Evolutionary conservation across 345 rosid genomes (phyloP), one percentile per base, ranked within the genome.

Genomic region (Citrus trifoliata): DNA sequence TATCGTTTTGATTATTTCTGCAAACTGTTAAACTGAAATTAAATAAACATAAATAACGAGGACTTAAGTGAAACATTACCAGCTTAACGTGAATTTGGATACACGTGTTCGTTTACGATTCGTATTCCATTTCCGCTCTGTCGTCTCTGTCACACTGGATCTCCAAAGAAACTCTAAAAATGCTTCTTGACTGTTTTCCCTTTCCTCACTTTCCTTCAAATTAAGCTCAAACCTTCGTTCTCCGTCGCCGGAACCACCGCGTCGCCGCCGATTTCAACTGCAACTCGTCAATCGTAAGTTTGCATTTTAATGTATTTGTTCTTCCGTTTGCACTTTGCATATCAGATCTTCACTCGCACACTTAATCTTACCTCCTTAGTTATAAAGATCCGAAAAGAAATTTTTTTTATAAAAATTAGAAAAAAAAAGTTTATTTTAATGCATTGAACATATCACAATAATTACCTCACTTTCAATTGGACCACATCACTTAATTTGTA

Each of bases 121-220:
- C 10, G 22, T 1, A 0, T 0, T 16, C 9, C 2, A 59, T 30
- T 19, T 19, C 10, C 32, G 7, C 0, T 28, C 38, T 2, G 5
- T 28, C 8, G 6, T 28, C 67, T 14, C 1, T 28, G 67, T 30
- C 37, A 63, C 67, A 63, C 22, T 5, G 67, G 30, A 63, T 63
- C 67, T 14, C 37, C 18, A 28, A 6, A 63, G 22, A 30, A 14
- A 16, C 33, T 63, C 67, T 13, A 63, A 28, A 28, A 14, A 18
- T 18, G 7, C 10, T 63, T 4, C 32, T 28, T 0, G 22, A 63
- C 1, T 14, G 30, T 30, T 63, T 62, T 6, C 18, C 22, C 37
- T 28, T 28, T 28, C 5, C 7, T 32, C n/a, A 30, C 24, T 7
- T 33, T 19, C 38, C 25, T 19, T 18, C 69, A 65, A 65, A 28